These are phyloP conservation scores for Coleophoma crateriformis DNA, from an alignment of 2,329 filamentous ascomycete species.

Conservation along the genomic window DNA sequence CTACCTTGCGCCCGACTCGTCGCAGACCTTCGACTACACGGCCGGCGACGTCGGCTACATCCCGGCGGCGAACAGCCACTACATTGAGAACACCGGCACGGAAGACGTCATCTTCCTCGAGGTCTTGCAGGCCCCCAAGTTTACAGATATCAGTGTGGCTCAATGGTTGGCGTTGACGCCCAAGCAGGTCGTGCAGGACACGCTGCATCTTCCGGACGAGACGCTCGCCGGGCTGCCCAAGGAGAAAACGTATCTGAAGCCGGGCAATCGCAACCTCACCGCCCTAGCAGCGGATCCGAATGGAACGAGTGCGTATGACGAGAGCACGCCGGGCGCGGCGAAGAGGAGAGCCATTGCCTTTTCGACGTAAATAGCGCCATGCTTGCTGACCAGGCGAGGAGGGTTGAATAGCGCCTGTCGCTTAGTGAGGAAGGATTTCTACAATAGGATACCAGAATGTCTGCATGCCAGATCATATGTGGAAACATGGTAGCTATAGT, in stretches of 20 bases:
- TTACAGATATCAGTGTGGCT: constrained; percentile 44
- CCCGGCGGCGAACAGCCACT: constrained; percentile 48
- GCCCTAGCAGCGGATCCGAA: constrained; percentile 13
- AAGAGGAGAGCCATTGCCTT: not conserved
- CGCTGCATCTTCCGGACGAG: constrained; percentile 28
- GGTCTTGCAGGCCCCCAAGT: constrained; percentile 41
- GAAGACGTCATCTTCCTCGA: constrained; percentile 55
- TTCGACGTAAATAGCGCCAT: no score
- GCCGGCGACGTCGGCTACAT: constrained; percentile 57
- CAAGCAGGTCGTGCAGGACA: constrained; percentile 16
- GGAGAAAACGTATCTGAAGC: constrained; percentile 37
- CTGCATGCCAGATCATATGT: no score
- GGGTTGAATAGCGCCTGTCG: no score
- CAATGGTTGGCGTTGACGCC: constrained; percentile 49
- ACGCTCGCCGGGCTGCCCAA: constrained; percentile 32
- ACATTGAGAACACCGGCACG: constrained; percentile 55
- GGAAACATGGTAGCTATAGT: no score
- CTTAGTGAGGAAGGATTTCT: no score
- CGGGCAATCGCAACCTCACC: constrained; percentile 27
- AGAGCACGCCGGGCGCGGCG: not conserved
- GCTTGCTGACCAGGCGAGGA: no score
- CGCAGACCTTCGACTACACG: constrained; percentile 48
- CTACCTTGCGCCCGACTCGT: constrained; percentile 41
- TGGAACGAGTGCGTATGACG: constrained; percentile 13
- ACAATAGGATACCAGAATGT: no score